Conservation (phyloP, 768 basidiomycete species). For the Cubamyces sp. region DNA sequence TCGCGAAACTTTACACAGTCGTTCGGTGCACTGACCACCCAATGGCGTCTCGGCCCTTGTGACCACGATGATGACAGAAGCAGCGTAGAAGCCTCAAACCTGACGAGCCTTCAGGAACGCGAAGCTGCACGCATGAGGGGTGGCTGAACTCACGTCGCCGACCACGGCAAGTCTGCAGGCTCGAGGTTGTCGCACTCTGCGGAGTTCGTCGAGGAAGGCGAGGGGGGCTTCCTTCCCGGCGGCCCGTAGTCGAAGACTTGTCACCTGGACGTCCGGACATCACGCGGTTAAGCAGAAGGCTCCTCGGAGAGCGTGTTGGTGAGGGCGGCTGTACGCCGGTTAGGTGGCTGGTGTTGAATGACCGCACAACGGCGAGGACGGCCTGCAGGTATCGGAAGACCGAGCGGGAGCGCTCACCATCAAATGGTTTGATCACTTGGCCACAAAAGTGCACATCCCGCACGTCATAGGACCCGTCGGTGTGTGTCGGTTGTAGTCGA, state of each 20-base stretch:
- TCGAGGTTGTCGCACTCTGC: neutral
- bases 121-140: neutral
- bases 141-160: neutral
- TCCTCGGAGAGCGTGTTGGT: neutral
- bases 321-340: constrained; percentile 24
- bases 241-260: neutral
- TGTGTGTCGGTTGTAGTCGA: neutral
- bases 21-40: neutral
- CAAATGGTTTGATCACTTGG: neutral
- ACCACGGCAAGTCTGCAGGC: neutral
- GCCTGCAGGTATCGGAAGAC: neutral
- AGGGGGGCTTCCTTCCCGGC: neutral
- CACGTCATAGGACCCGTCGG: neutral
- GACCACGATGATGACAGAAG: constrained; percentile 14
- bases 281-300: neutral
- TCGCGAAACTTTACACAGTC: too few relatives aligned
- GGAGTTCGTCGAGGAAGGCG: neutral
- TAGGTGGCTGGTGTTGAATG: neutral
- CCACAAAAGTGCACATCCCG: neutral
- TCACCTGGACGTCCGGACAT: neutral
- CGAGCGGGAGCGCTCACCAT: neutral
- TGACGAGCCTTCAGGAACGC: neutral
- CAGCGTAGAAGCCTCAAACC: too few relatives aligned
- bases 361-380: neutral
- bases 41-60: constrained; percentile 21